Conservation (phyloP, 192 early-diverging fungal genomes). For the Spizellomyces punctatus region DNA sequence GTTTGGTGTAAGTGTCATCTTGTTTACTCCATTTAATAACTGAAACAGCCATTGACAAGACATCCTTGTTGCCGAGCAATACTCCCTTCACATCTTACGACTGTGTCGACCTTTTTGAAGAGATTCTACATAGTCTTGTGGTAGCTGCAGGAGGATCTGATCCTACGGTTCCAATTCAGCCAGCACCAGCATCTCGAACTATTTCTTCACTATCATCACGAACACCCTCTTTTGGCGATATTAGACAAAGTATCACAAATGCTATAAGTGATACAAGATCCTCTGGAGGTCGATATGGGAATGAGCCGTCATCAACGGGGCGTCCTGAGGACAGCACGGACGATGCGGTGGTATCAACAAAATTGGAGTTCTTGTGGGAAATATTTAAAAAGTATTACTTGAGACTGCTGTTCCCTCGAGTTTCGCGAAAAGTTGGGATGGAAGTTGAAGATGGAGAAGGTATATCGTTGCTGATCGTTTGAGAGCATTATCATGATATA, state of each 20-base stretch:
- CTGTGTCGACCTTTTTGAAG: slow-evolving; percentile 50
- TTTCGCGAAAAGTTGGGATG: slow-evolving; percentile 50
- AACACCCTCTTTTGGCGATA: neutral
- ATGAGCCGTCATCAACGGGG: neutral
- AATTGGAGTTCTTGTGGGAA: slow-evolving; percentile 64
- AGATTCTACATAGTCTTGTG: slow-evolving; percentile 43
- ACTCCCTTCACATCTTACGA: slow-evolving; percentile 53
- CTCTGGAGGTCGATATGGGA: neutral
- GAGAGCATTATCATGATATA: neutral
- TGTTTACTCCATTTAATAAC: neutral
- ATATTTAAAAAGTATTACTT: slow-evolving; percentile 70
- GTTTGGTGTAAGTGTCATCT: neutral
- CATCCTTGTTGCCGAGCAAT: slow-evolving; percentile 58
- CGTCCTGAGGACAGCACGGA: neutral
- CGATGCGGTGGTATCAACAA: neutral
- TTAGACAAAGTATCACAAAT: neutral
- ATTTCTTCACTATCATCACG: neutral
- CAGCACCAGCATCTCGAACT: slow-evolving; percentile 6
- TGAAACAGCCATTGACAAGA: slow-evolving; percentile 36
- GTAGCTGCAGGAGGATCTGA: slow-evolving; percentile 9
- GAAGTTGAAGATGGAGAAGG: slow-evolving; percentile 54
- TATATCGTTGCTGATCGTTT: slow-evolving; percentile 14
- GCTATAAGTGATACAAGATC: neutral
- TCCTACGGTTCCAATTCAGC: neutral
- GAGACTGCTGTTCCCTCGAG: slow-evolving; percentile 68